phyloP scores from a whole-genome alignment of 495 filamentous ascomycete species.

The Wilcoxina mikolae region DNA sequence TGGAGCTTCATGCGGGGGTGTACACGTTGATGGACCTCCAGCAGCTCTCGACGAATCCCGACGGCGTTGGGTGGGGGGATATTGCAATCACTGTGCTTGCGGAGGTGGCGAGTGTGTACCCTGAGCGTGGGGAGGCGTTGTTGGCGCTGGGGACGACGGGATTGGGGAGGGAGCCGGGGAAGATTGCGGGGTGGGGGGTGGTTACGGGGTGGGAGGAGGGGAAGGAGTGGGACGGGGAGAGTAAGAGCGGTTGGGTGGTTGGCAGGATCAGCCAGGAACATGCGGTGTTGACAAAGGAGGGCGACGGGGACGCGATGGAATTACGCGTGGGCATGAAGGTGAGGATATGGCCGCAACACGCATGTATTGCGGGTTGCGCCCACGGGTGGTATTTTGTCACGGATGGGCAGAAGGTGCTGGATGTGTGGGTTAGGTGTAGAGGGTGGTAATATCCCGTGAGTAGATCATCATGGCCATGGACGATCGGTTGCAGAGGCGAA shows the following conservation, averaged over 20 bases:
- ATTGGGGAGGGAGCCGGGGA: constrained; percentile 62
- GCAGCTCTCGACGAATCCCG: constrained; percentile 50
- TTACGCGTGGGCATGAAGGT: constrained; percentile 50
- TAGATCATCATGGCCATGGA: too few species aligned
- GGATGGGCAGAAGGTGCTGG: constrained; percentile 47
- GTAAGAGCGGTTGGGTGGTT: constrained; percentile 44
- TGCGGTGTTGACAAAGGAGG: constrained; percentile 41
- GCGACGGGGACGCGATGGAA: constrained; percentile 24
- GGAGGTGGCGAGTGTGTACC: constrained; percentile 60
- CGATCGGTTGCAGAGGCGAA: too few species aligned
- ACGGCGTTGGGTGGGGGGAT: constrained; percentile 35
- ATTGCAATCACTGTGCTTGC: constrained; percentile 56
- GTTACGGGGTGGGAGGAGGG: constrained; percentile 43
- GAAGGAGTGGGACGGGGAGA: constrained; percentile 18
- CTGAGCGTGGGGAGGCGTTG: constrained; percentile 49
- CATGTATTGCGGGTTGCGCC: constrained; percentile 60
- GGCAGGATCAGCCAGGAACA: constrained; percentile 52
- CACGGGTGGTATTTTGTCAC: constrained; percentile 66
- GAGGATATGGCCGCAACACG: constrained; percentile 70
- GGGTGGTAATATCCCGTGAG: constrained; percentile 48
- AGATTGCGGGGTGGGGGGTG: constrained; percentile 53
- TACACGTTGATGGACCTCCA: constrained; percentile 69
- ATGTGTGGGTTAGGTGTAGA: constrained; percentile 53
- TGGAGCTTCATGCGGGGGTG: constrained; percentile 61
- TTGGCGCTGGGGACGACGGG: constrained; percentile 57